phyloP scores from a whole-genome alignment of 306 rosid species.

The Carpinus viminea region DNA sequence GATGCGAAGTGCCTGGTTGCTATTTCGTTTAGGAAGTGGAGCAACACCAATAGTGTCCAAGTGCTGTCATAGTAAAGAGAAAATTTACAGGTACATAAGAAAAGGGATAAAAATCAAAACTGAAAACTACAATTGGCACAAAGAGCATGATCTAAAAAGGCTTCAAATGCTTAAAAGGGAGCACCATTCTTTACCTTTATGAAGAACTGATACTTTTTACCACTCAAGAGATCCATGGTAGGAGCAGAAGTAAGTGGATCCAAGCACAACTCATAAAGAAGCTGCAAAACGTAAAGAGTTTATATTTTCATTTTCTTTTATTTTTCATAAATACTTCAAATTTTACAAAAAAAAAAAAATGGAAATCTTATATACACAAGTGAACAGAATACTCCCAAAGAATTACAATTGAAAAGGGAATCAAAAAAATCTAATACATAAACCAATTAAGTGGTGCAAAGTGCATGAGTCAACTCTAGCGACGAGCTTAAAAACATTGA shows the following conservation, averaged over 20 bases:
- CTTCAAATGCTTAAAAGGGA: constrained; percentile 16
- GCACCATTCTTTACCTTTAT: constrained; percentile 54
- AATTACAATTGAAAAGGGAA: background rate
- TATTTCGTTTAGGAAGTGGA: constrained; percentile 87
- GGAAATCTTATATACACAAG: background rate
- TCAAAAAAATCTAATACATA: background rate
- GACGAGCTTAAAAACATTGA: background rate
- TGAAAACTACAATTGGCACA: constrained; percentile 7
- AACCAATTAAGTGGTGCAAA: background rate
- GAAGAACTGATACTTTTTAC: constrained; percentile 77
- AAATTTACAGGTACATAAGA: constrained; percentile 1
- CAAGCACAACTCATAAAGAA: constrained; percentile 74
- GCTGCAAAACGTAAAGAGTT: constrained; percentile 53
- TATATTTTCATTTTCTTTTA: background rate
- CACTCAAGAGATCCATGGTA: constrained; percentile 76
- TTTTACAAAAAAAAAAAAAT: background rate
- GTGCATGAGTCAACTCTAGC: background rate
- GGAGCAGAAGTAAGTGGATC: constrained; percentile 83
- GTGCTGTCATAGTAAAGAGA: constrained; percentile 54
- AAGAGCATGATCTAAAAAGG: background rate
- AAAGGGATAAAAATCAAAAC: constrained; percentile 5
- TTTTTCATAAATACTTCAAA: background rate
- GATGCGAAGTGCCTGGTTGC: constrained; percentile 82
- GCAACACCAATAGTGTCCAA: constrained; percentile 76
- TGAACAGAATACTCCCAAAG: background rate